Conservation (phyloP, 1,284 basidiomycete species). For the Sparassis latifolia region DNA sequence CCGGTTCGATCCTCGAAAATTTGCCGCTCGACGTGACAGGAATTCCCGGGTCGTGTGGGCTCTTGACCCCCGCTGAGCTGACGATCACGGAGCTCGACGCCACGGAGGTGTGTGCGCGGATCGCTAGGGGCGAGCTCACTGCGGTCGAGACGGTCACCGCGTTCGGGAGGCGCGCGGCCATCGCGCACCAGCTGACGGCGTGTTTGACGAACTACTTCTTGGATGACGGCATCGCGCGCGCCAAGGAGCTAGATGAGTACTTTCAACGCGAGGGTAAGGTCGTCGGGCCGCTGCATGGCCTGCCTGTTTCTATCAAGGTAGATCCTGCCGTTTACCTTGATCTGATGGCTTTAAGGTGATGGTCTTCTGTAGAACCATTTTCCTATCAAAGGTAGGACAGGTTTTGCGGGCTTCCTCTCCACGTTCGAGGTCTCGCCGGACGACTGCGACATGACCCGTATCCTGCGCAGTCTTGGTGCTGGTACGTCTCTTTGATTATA, state of each 20-base stretch:
- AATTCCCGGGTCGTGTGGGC: slow-evolving; percentile 32
- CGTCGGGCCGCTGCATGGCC: slow-evolving; percentile 41
- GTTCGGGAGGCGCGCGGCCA: slow-evolving; percentile 23
- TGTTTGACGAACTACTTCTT: slow-evolving; percentile 20
- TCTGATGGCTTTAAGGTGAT: too few relatives aligned
- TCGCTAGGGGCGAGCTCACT: slow-evolving; percentile 15
- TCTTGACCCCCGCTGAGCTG: slow-evolving; percentile 33
- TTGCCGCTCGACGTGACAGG: slow-evolving; percentile 3
- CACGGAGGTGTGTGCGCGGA: slow-evolving; percentile 16
- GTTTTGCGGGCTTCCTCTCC: background rate
- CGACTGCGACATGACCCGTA: background rate
- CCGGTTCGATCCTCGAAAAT: background rate
- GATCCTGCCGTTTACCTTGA: background rate
- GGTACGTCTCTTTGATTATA: background rate
- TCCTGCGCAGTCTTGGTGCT: background rate
- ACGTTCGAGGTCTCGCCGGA: background rate
- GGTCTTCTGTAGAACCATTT: slow-evolving; percentile 31
- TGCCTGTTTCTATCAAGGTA: slow-evolving; percentile 36
- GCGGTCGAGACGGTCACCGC: slow-evolving; percentile 22
- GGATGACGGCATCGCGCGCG: slow-evolving; percentile 35
- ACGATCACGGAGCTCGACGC: slow-evolving; percentile 36
- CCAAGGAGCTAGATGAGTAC: slow-evolving; percentile 34
- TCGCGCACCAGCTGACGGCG: slow-evolving; percentile 19
- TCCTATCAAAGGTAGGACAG: slow-evolving; percentile 19
- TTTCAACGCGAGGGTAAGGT: slow-evolving; percentile 28